phyloP scores from a whole-genome alignment of 176 grass and related monocot species.

The Eleusine coracana region DNA sequence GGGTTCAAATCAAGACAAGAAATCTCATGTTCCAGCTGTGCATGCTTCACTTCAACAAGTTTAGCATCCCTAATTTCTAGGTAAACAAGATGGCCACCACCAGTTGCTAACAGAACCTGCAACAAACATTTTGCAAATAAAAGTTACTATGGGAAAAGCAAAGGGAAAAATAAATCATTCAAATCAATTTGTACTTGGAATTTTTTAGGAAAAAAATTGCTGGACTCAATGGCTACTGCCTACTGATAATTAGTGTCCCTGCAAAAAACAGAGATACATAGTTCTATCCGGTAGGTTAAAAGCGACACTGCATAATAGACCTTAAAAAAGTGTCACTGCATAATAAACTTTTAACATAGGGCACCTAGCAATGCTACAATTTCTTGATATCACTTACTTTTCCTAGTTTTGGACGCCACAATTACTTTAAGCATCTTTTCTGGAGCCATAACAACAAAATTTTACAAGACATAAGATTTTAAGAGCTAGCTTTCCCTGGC shows the following conservation, averaged over 20 bases:
- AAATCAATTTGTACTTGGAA: constrained; percentile 9
- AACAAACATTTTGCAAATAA: constrained; percentile 29
- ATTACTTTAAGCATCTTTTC: no score
- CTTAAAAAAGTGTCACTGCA: not conserved
- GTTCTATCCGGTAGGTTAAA: not conserved
- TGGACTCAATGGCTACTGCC: not conserved
- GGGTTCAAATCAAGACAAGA: constrained; percentile 95
- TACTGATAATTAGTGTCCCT: not conserved
- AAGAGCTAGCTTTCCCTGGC: no score
- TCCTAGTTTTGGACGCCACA: no score
- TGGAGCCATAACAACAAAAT: no score
- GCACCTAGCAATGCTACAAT: no score
- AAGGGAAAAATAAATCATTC: not conserved
- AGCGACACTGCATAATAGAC: not conserved
- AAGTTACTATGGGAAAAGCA: constrained; percentile 18
- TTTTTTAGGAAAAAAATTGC: not conserved
- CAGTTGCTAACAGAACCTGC: constrained; percentile 89
- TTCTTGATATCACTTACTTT: no score
- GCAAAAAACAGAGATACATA: not conserved
- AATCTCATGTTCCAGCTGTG: constrained; percentile 88
- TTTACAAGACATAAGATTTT: no score
- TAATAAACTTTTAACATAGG: no score
- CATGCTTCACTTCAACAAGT: constrained; percentile 86
- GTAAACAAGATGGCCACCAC: constrained; percentile 98
- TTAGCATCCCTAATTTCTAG: constrained; percentile 83